phyloP scores from a whole-genome alignment of 306 rosid species.

The Malus domestica region DNA sequence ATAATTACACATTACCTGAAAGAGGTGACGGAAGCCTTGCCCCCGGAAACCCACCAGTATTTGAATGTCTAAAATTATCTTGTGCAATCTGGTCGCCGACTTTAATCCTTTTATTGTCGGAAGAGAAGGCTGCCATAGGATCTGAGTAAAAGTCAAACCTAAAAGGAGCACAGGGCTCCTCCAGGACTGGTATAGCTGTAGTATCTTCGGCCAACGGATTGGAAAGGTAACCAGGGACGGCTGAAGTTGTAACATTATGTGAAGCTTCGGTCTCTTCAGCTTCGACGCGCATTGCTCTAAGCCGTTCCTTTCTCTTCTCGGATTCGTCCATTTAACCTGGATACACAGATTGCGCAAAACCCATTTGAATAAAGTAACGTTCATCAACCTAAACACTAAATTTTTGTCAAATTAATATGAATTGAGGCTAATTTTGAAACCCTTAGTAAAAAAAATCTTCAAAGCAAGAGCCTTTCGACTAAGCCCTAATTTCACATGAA shows the following conservation, averaged over 20 bases:
- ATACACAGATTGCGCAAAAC: background rate
- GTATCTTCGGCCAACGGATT: conserved; percentile 64
- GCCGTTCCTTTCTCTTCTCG: conserved; percentile 73
- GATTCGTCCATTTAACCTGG: conserved; percentile 65
- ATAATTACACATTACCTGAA: conserved; percentile 35
- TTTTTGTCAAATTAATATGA: background rate
- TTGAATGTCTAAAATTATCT: conserved; percentile 31
- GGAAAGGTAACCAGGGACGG: conserved; percentile 42
- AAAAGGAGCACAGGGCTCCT: conserved; percentile 36
- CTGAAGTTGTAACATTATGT: conserved; percentile 13
- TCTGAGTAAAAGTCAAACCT: conserved; percentile 87
- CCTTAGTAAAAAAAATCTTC: background rate
- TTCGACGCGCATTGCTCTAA: conserved; percentile 66
- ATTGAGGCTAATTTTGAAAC: background rate
- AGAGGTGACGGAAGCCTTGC: conserved; percentile 27
- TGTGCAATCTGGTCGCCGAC: conserved; percentile 20
- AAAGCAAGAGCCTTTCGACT: background rate
- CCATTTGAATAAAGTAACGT: background rate
- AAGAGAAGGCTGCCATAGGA: conserved; percentile 80
- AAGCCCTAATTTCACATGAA: background rate
- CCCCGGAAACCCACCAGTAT: conserved; percentile 21
- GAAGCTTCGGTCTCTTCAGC: conserved; percentile 49
- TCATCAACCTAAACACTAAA: background rate
- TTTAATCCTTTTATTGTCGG: conserved; percentile 35
- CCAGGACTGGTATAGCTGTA: conserved; percentile 10